Percentiles rank a stretch among this genome's conserved stretches.
phyloP scores from a whole-genome alignment of 805 yeast species.

The Yarrowia sp. region DNA sequence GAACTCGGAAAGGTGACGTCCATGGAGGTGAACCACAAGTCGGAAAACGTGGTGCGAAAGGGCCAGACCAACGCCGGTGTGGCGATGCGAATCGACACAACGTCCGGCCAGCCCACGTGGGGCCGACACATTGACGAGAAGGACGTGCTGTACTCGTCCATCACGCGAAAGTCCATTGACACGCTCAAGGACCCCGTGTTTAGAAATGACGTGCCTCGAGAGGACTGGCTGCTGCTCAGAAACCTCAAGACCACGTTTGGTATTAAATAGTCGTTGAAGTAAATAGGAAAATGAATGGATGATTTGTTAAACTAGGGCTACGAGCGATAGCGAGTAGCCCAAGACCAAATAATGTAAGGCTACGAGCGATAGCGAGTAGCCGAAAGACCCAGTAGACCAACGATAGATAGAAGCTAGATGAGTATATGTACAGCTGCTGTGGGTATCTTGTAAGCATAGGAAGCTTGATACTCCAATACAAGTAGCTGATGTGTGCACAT shows the following conservation, averaged over 20 bases:
- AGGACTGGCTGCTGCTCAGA: conserved; percentile 91
- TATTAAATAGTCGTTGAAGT: conserved; percentile 50
- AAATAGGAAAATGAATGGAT: background rate
- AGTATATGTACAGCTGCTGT: no score
- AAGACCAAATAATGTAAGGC: no score
- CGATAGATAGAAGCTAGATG: no score
- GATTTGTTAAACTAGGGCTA: no score
- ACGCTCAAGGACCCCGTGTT: conserved; percentile 98
- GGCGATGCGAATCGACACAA: conserved; percentile 91
- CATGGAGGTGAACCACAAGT: conserved; percentile 93
- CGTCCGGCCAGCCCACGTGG: conserved; percentile 94
- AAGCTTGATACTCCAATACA: no score
- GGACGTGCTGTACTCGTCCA: conserved; percentile 85
- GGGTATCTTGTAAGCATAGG: no score
- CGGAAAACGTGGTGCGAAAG: conserved; percentile 75
- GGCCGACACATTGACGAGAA: conserved; percentile 98
- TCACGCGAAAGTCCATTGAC: conserved; percentile 87
- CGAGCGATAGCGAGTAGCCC: no score
- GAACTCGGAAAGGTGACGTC: conserved; percentile 83
- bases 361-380: no score
- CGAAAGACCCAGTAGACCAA: no score
- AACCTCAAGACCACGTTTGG: conserved; percentile 85
- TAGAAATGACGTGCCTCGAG: conserved; percentile 89
- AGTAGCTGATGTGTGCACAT: no score
- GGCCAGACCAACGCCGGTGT: conserved; percentile 98